Base-by-base conservation (phyloP, 139 green algal species). In the Chlorella ohadii region DNA sequence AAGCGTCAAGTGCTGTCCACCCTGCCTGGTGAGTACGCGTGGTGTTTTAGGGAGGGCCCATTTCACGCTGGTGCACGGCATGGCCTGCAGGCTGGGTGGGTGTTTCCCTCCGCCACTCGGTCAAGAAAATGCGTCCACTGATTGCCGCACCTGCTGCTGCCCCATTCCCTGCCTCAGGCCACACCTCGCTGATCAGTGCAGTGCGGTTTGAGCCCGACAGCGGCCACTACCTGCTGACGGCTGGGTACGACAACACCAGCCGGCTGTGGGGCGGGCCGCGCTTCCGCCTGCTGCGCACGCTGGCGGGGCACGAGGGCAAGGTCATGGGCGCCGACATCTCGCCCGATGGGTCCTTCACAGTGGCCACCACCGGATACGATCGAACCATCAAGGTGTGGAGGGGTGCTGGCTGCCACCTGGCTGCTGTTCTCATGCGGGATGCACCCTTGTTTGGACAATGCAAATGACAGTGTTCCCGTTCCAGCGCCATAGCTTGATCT, bases 261-360 rank as follows among this genome's bases (percentile, higher is more conserved):
- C 91, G 95, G 84, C 75, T 98, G 34, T 94, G 91, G 90, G 86
- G 57, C 38, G 65, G 76, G 7, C 65, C 12, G 15, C 85, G 83
- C 82, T 97, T 95, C 81, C 78, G 75, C 70, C 89, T 97, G 31
- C 78, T 95, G 25, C 92, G 87, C 64, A 94, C 87, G 22, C 90
- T 99, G 66, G 93, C 91, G 19, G 97, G 95, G 0, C 97, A 99
- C 83, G 97, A 99, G 80, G 93, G 94, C 75, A 98, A 98, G 85
- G 91, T 99, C 20, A 98, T 98, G 95, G 91, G 87, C 19, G 91
- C 83, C 11, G 97, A 99, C 86, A 84, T 98, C 38, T 77, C 65
- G 38, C 83, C 89, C 13, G 83, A 90, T 36, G 83, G 82, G 22
- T 65, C 27, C n/a, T 64, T 81, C 41, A 73, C 92, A 0, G 72